Conservation (phyloP, 2,329 filamentous ascomycete species). For the Sporothrix luriei region DNA sequence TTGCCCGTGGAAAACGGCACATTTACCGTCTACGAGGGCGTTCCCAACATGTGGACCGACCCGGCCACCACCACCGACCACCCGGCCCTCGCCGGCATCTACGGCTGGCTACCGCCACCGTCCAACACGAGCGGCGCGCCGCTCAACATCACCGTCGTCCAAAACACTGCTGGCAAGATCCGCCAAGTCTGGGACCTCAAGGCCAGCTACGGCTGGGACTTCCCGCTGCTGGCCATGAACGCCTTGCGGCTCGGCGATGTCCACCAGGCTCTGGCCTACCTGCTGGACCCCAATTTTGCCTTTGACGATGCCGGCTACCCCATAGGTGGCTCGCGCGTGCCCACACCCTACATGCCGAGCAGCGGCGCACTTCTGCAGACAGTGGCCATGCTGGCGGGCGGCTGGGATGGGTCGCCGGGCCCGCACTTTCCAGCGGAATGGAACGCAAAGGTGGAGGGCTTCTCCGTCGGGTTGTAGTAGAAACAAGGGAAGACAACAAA, state of each 20-base stretch:
- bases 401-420: conserved; percentile 56
- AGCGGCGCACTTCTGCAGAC: conserved; percentile 54
- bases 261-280: conserved; percentile 46
- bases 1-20: conserved; percentile 53
- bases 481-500: neutral
- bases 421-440: conserved; percentile 53
- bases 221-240: conserved; percentile 52
- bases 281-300: conserved; percentile 54
- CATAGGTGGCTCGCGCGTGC: conserved; percentile 54
- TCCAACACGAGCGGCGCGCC: conserved; percentile 39
- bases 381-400: conserved; percentile 60
- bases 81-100: conserved; percentile 50
- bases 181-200: conserved; percentile 46
- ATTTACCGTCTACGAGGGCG: conserved; percentile 59
- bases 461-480: conserved; percentile 44
- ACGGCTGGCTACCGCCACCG: conserved; percentile 49
- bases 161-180: conserved; percentile 47
- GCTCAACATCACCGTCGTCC: conserved; percentile 44
- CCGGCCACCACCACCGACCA: conserved; percentile 48
- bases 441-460: conserved; percentile 54
- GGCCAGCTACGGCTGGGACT: conserved; percentile 51
- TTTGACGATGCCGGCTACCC: conserved; percentile 62
- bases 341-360: conserved; percentile 61
- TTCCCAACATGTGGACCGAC: conserved; percentile 49
- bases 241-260: conserved; percentile 47